phyloP scores from a whole-genome alignment of 164 flowering plant species.

The Chloranthus sessilifolius region DNA sequence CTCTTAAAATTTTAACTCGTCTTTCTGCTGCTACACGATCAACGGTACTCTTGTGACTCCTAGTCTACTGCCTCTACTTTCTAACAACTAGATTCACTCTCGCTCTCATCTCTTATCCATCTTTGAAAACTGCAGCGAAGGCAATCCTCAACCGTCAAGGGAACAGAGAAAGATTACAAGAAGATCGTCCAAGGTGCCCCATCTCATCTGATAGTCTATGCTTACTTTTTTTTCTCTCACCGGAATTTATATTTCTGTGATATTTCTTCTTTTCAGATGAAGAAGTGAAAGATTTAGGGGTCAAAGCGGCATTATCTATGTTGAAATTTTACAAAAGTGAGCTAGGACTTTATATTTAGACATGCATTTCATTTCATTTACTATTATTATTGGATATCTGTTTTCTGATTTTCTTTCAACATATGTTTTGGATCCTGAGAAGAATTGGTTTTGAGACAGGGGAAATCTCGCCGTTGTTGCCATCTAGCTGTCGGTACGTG shows the following conservation, averaged over 20 bases:
- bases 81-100: too few species aligned
- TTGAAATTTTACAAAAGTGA: constrained; percentile 78
- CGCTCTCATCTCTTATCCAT: too few species aligned
- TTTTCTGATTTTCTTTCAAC: background rate
- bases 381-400: background rate
- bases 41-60: too few species aligned
- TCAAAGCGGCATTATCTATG: constrained; percentile 73
- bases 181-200: constrained; percentile 22
- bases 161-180: constrained; percentile 16
- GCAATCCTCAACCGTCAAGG: background rate
- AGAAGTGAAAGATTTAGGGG: constrained; percentile 56
- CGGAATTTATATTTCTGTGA: background rate
- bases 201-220: background rate
- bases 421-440: background rate
- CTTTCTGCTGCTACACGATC: too few species aligned
- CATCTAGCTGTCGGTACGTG: constrained; percentile 79
- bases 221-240: background rate
- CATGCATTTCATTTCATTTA: background rate
- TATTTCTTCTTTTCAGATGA: constrained; percentile 20
- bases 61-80: too few species aligned
- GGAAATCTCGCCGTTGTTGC: constrained; percentile 88
- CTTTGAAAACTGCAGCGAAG: constrained; percentile 1
- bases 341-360: background rate
- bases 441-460: constrained; percentile 30
- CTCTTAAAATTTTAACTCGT: too few species aligned